Evolutionary conservation across 768 basidiomycete genomes (phyloP).

Genomic region (Pleurotus eryngii): DNA sequence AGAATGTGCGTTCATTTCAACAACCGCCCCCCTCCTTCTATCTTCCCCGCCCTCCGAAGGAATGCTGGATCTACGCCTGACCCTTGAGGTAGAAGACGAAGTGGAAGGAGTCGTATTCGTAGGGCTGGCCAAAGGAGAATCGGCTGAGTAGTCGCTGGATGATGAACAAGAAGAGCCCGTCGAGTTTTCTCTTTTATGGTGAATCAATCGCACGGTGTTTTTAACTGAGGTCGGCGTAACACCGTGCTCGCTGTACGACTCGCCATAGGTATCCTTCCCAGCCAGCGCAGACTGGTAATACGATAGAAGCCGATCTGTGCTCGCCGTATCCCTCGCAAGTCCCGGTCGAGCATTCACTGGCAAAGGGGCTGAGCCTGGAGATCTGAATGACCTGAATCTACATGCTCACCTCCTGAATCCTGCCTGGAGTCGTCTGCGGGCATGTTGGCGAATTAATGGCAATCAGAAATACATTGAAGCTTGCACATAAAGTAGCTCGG

Average conservation of each 20-base stretch:
- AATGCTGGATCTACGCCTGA: conserved; percentile 42
- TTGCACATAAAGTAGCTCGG: too few species aligned
- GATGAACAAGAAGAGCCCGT: conserved; percentile 39
- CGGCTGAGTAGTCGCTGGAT: conserved; percentile 51
- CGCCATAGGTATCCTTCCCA: conserved; percentile 21
- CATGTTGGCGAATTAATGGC: too few species aligned
- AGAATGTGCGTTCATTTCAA: conserved; percentile 49
- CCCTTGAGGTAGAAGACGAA: conserved; percentile 25
- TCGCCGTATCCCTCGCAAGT: conserved; percentile 21
- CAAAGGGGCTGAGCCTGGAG: too few species aligned
- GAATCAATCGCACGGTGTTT: conserved; percentile 8
- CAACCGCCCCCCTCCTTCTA: conserved; percentile 64
- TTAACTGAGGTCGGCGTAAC: conserved; percentile 8
- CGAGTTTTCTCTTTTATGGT: conserved; percentile 15
- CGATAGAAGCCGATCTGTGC: conserved; percentile 41
- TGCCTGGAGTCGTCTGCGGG: too few species aligned
- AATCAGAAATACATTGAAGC: too few species aligned
- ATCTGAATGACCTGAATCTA: too few species aligned
- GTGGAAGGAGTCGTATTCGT: conserved; percentile 18
- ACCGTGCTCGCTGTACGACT: conserved; percentile 7
- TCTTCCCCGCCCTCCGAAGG: conserved; percentile 61
- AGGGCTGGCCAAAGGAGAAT: conserved; percentile 26
- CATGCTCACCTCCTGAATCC: too few species aligned
- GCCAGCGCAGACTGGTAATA: conserved; percentile 58
- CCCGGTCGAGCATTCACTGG: conserved; percentile 21